Evolutionary conservation across 148 eudicot genomes (phyloP).

Genomic region (Pharnaceum exiguum): DNA sequence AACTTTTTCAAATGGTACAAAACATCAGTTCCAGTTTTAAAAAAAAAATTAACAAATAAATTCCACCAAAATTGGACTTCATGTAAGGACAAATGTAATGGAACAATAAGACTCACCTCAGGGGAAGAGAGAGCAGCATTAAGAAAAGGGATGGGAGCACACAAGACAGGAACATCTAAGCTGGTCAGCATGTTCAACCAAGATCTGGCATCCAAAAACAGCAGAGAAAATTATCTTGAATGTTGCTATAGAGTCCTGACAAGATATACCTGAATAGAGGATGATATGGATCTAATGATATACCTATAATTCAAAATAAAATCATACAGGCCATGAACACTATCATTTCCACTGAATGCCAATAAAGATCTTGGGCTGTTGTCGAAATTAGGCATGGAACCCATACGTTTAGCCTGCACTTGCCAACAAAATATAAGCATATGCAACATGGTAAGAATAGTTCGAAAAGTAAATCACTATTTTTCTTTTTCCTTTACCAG

Average conservation of each 20-base stretch:
- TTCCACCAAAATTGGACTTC: neutral
- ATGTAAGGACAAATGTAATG: neutral
- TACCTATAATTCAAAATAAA: slow-evolving; percentile 73
- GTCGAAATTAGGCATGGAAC: slow-evolving; percentile 59
- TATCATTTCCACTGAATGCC: slow-evolving; percentile 59
- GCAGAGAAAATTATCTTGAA: neutral
- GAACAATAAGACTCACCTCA: slow-evolving; percentile 42
- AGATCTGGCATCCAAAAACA: slow-evolving; percentile 40
- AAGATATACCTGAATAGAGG: neutral
- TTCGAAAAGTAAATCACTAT: too few relatives aligned
- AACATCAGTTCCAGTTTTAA: neutral
- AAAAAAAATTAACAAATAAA: neutral
- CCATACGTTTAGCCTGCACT: slow-evolving; percentile 59
- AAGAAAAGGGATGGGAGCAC: slow-evolving; percentile 71
- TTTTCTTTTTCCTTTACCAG: too few relatives aligned
- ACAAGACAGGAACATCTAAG: slow-evolving; percentile 78
- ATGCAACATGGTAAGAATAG: neutral
- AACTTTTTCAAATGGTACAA: neutral
- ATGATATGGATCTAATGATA: neutral
- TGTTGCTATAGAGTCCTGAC: neutral
- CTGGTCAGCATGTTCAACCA: slow-evolving; percentile 46
- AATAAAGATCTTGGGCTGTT: slow-evolving; percentile 73
- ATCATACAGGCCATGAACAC: slow-evolving; percentile 82
- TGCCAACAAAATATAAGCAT: neutral
- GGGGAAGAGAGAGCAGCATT: slow-evolving; percentile 86